Conservation (phyloP, 176 grass and related monocot species). For the Zizania latifolia region DNA sequence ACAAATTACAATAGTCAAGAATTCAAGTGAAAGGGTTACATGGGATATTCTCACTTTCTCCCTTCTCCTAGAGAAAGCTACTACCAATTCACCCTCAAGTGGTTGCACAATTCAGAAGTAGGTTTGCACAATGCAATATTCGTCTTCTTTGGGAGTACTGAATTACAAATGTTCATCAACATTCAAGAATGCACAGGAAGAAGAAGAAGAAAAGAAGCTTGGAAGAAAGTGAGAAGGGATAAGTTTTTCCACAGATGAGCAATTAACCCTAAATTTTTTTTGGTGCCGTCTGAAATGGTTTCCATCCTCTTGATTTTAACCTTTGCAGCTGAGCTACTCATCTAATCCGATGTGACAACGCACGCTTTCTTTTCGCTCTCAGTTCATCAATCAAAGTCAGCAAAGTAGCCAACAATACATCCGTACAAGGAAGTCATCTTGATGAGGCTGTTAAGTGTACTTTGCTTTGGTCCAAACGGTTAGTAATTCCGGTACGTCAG, state of each 20-base stretch:
- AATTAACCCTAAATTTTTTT: not conserved
- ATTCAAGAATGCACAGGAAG: not conserved
- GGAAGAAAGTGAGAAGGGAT: not conserved
- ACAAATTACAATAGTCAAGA: not conserved
- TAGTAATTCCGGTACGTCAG: not conserved
- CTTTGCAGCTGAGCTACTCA: not conserved
- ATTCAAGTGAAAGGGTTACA: not conserved
- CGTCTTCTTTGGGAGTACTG: not conserved
- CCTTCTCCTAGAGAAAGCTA: constrained; percentile 10
- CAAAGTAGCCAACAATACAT: not conserved
- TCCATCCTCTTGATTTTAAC: constrained; percentile 1
- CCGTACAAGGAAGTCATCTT: not conserved
- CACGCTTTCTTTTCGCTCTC: not conserved
- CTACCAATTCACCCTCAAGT: constrained; percentile 5
- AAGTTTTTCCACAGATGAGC: not conserved
- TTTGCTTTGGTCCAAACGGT: not conserved
- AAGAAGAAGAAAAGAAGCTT: constrained; percentile 3
- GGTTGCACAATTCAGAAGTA: not conserved
- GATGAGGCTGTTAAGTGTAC: not conserved
- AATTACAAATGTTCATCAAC: not conserved
- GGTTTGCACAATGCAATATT: not conserved
- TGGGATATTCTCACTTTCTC: not conserved
- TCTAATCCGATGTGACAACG: not conserved
- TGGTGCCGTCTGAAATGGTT: constrained; percentile 15
- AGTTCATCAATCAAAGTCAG: not conserved